Conservation (phyloP, 805 yeast genomes). For the Kazachstania taianensis region DNA sequence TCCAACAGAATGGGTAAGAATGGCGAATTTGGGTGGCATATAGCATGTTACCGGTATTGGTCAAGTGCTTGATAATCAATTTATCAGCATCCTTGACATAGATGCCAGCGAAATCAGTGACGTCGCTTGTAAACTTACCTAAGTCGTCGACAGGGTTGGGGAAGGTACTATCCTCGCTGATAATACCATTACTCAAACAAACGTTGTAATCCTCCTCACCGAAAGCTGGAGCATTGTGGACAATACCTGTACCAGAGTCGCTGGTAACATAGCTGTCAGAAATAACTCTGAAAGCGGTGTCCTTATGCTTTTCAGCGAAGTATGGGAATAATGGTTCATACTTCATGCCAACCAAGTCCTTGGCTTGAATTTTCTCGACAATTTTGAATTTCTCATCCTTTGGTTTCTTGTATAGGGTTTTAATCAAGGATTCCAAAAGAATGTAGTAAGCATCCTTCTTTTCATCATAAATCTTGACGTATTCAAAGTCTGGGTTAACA, state of each 20-base stretch:
- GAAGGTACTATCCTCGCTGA: conserved; percentile 55
- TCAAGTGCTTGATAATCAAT: conserved; percentile 73
- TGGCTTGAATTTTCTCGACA: conserved; percentile 72
- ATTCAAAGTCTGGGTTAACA: conserved; percentile 84
- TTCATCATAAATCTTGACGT: conserved; percentile 87
- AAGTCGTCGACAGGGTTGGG: conserved; percentile 94
- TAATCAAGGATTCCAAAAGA: conserved; percentile 70
- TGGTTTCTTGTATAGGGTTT: conserved; percentile 89
- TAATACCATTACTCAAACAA: conserved; percentile 65
- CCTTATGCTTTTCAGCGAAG: conserved; percentile 66
- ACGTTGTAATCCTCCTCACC: conserved; percentile 97
- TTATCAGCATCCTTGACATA: conserved; percentile 96
- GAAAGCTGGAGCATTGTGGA: conserved; percentile 96
- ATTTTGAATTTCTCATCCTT: conserved; percentile 77
- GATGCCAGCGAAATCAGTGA: conserved; percentile 63
- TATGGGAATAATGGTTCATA: conserved; percentile 79
- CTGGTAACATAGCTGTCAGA: conserved; percentile 75
- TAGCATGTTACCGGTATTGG: conserved; percentile 65
- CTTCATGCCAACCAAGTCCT: conserved; percentile 64
- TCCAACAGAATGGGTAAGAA: conserved; percentile 99
- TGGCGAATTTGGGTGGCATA: conserved; percentile 79
- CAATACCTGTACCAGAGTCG: conserved; percentile 98
- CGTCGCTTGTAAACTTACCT: conserved; percentile 74
- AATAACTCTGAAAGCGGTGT: conserved; percentile 73
- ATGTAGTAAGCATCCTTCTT: conserved; percentile 73